These are phyloP conservation scores for Cladosporium sp. DNA, from an alignment of 2,329 filamentous ascomycete genomes.

Conservation along the genomic window DNA sequence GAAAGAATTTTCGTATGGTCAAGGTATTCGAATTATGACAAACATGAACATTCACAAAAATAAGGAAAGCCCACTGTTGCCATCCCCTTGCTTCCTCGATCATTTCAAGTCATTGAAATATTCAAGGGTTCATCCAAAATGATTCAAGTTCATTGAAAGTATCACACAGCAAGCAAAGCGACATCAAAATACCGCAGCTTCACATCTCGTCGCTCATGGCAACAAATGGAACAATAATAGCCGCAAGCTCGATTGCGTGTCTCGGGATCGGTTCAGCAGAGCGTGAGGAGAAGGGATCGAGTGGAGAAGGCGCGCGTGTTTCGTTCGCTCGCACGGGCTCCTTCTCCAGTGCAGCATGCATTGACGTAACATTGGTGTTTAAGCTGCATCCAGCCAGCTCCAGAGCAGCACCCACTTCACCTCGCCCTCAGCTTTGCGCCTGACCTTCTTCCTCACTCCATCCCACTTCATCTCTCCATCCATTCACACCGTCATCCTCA, in stretches of 20 bases:
- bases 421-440: conserved; percentile 11
- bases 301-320: not conserved
- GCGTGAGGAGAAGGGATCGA: not conserved
- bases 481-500: not conserved
- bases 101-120: not conserved
- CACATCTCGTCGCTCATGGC: not conserved
- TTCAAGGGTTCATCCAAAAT: not conserved
- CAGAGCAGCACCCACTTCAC: conserved; percentile 13
- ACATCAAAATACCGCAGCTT: not conserved
- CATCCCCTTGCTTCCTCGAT: not conserved
- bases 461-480: not conserved
- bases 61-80: not conserved
- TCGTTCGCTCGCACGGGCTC: not conserved
- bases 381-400: conserved; percentile 5
- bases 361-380: conserved; percentile 1
- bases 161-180: not conserved
- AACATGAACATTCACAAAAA: not conserved
- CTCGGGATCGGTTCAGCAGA: not conserved
- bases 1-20: not conserved
- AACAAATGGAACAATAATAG: not conserved
- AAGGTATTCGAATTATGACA: not conserved
- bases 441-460: conserved; percentile 7
- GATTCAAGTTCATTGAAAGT: not conserved
- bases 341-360: not conserved
- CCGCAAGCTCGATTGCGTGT: not conserved